Percentiles rank a stretch among this genome's conserved stretches.
phyloP scores from a whole-genome alignment of 768 basidiomycete genomes.

The Leucocoprinus sp. region DNA sequence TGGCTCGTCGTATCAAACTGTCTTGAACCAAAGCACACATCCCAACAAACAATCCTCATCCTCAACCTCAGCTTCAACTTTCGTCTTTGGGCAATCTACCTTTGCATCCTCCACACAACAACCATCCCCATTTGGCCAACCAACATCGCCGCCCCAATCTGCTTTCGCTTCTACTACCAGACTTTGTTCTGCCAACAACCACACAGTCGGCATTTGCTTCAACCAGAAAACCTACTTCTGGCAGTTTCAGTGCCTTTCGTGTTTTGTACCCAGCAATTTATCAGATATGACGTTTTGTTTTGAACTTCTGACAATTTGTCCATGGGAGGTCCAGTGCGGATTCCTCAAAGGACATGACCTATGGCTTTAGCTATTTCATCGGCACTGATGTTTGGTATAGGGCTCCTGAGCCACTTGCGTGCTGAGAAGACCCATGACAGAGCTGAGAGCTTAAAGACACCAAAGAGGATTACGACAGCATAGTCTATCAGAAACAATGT shows the following conservation, averaged over 20 bases:
- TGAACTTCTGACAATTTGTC: no score
- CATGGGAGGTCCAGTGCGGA: no score
- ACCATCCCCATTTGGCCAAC: slow-evolving; percentile 19
- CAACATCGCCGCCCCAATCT: slow-evolving; percentile 25
- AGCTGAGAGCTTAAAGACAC: slow-evolving; percentile 57
- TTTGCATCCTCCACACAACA: slow-evolving; percentile 14
- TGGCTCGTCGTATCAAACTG: slow-evolving; percentile 35
- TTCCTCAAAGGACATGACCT: no score
- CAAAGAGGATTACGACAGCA: slow-evolving; percentile 55
- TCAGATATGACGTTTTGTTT: no score
- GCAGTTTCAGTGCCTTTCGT: slow-evolving; percentile 41
- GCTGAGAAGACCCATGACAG: slow-evolving; percentile 61
- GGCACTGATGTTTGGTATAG: slow-evolving; percentile 42
- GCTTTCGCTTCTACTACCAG: slow-evolving; percentile 39
- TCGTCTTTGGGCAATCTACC: no score
- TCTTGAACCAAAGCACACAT: slow-evolving; percentile 14
- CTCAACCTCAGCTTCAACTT: slow-evolving; percentile 8
- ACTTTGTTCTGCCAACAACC: no score
- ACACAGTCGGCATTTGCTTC: no score
- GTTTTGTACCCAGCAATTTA: no score
- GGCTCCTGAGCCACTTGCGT: slow-evolving; percentile 63
- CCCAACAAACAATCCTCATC: background rate
- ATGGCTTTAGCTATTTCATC: slow-evolving; percentile 7
- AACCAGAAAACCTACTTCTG: slow-evolving; percentile 41
- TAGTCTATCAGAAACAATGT: slow-evolving; percentile 39